Evolutionary conservation across 352 stramenopile genomes (phyloP), one percentile per base, ranked within the genome.

Genomic region (Pythium dissotocum): DNA sequence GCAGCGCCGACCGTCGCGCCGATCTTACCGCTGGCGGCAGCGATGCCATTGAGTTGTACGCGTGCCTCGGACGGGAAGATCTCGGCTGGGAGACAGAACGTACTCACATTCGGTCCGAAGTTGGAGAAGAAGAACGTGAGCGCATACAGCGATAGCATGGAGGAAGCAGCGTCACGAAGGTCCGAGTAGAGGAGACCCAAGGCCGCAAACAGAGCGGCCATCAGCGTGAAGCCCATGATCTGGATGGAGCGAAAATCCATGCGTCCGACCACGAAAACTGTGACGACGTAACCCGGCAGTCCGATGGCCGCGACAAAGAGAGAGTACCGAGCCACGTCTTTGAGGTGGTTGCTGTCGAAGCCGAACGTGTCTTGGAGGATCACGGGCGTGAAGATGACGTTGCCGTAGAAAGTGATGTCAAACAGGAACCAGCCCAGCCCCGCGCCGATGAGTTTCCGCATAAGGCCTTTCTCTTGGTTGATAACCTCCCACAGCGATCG

Each of bases 351-450:
- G 32, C 80, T 83, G 51, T 85, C 77, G 61, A 82, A 83, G 4
- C 73, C 82, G 51, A 85, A 90, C 8, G 83, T 85, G 65, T 90
- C 84, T 60, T 90, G 71, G 9, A 96, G 56, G 61, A 96, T 90
- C 48, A 90, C 87, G 2, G 88, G 85, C 44, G 86, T 93, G 70
- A 97, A 97, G 63, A 97, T 83, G 46, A 93, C 75, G 67, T 97
- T 96, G 36, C 84, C 90, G 69, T 97, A 97, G 54, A 96, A 97
- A 8, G 86, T 85, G 35, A 98, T 80, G 76, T 98, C 92, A 65
- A 97, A 97, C 12, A 98, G 75, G 67, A 97, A 97, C 92, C 92
- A 98, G n/a, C 82, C 88, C 13, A 87, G 66, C n/a, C 79, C 78
- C 1, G 91, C 93, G 24, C 92, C 92, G 21, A 97, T 76, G 24